Evolutionary conservation across 2,329 filamentous ascomycete species (phyloP).

Genomic region (Diaporthe australafricana): DNA sequence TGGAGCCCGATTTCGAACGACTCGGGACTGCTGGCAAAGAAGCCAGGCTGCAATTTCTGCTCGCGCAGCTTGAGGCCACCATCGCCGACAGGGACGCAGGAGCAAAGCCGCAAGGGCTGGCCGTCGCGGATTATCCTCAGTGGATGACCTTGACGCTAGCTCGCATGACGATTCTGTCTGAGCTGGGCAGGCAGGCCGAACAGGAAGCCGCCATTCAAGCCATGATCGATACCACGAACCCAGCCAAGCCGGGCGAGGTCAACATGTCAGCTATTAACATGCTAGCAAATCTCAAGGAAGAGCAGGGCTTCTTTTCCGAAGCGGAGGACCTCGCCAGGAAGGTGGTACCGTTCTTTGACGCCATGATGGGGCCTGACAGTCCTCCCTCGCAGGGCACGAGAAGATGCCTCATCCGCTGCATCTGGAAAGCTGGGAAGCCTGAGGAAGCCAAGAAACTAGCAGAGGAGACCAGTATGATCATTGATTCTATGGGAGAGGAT

Average conservation of each 20-base stretch:
- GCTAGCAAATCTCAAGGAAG: constrained; percentile 12
- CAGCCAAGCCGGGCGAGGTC: constrained; percentile 7
- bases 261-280: constrained; percentile 19
- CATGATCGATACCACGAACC: constrained; percentile 20
- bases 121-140: background rate
- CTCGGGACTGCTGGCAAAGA: background rate
- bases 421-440: constrained; percentile 17
- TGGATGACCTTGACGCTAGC: constrained; percentile 7
- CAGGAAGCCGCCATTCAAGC: constrained; percentile 12
- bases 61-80: background rate
- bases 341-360: constrained; percentile 10
- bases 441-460: background rate
- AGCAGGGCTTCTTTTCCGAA: background rate
- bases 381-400: constrained; percentile 14
- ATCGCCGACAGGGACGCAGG: background rate
- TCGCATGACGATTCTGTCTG: constrained; percentile 5
- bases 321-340: constrained; percentile 6
- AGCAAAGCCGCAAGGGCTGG: background rate
- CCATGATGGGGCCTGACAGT: constrained; percentile 7
- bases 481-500: constrained; percentile 14
- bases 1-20: background rate
- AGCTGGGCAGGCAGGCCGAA: constrained; percentile 11
- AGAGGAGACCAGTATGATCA: constrained; percentile 13
- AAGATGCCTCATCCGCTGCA: constrained; percentile 6
- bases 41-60: constrained; percentile 1